Conservation (phyloP, 2,329 filamentous ascomycete genomes). For the Clarireedia sp. region DNA sequence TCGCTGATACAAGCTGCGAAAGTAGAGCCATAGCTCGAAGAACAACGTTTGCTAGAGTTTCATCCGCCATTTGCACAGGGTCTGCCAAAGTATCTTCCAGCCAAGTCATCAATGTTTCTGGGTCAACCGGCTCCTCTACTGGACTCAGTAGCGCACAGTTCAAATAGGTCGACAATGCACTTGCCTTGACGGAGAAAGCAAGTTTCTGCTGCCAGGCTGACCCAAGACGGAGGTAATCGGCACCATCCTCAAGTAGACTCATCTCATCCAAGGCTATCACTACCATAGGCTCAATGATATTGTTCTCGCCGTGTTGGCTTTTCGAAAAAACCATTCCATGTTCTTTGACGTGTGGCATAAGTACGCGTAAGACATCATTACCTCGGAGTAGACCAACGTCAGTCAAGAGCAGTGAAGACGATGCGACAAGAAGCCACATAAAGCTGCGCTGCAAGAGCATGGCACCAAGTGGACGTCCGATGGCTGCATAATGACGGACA, state of each 20-base stretch:
- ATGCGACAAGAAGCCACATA: slow-evolving; percentile 74
- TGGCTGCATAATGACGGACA: slow-evolving; percentile 71
- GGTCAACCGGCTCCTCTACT: slow-evolving; percentile 72
- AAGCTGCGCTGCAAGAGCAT: slow-evolving; percentile 88
- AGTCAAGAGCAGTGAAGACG: slow-evolving; percentile 64
- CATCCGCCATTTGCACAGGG: slow-evolving; percentile 72
- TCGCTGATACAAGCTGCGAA: slow-evolving; percentile 63
- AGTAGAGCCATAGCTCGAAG: slow-evolving; percentile 77
- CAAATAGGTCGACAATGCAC: slow-evolving; percentile 72
- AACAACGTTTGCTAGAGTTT: slow-evolving; percentile 66
- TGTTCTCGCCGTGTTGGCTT: slow-evolving; percentile 43
- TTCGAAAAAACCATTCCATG: slow-evolving; percentile 36
- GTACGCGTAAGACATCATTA: slow-evolving; percentile 63
- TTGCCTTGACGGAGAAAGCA: slow-evolving; percentile 77
- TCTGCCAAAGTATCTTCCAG: slow-evolving; percentile 77
- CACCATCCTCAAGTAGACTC: slow-evolving; percentile 76
- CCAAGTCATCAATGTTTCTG: slow-evolving; percentile 74
- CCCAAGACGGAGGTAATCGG: slow-evolving; percentile 81
- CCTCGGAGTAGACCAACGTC: slow-evolving; percentile 52
- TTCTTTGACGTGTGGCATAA: slow-evolving; percentile 45
- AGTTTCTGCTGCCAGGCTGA: slow-evolving; percentile 81
- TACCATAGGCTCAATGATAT: slow-evolving; percentile 55
- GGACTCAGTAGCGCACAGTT: slow-evolving; percentile 66
- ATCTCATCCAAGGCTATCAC: slow-evolving; percentile 75
- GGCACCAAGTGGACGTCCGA: slow-evolving; percentile 75